Conservation (phyloP, 306 rosid genomes). For the Coriaria nepalensis region DNA sequence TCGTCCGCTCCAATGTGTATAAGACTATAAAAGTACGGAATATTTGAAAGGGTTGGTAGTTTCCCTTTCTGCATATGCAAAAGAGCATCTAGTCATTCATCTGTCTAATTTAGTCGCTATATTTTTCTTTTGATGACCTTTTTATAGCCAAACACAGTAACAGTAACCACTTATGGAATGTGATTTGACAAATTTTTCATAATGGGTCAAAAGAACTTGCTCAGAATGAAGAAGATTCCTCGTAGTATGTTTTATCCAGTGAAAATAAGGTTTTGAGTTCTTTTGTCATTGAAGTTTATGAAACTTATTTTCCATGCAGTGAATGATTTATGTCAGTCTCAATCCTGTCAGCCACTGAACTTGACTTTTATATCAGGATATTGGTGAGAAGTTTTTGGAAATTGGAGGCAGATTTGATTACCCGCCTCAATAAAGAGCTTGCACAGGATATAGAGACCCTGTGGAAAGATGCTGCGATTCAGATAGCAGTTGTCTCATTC, state of each 20-base stretch:
- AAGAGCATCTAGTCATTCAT: conserved; percentile 29
- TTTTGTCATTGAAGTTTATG: not conserved
- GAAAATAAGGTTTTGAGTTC: conserved; percentile 60
- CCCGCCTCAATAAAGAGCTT: conserved; percentile 73
- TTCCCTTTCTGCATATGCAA: conserved; percentile 51
- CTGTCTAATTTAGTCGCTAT: conserved; percentile 15
- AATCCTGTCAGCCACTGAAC: not conserved
- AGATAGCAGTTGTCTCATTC: conserved; percentile 31
- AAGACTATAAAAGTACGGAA: conserved; percentile 99
- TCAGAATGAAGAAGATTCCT: conserved; percentile 48
- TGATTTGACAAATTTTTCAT: conserved; percentile 53
- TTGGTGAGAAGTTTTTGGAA: conserved; percentile 73
- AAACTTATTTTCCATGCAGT: no score
- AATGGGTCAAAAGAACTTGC: conserved; percentile 89
- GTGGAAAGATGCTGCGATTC: conserved; percentile 88
- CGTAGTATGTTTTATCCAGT: conserved; percentile 47
- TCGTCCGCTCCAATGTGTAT: conserved; percentile 91
- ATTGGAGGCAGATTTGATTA: conserved; percentile 79
- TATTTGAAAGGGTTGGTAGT: conserved; percentile 98
- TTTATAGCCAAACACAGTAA: no score
- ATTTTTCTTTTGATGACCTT: conserved; percentile 10
- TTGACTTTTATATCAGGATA: conserved; percentile 35
- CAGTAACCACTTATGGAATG: conserved; percentile 6
- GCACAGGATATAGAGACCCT: conserved; percentile 73
- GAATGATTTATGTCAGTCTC: no score